phyloP scores from a whole-genome alignment of 2,329 filamentous ascomycete species.

The Trichoderma pleuroti region DNA sequence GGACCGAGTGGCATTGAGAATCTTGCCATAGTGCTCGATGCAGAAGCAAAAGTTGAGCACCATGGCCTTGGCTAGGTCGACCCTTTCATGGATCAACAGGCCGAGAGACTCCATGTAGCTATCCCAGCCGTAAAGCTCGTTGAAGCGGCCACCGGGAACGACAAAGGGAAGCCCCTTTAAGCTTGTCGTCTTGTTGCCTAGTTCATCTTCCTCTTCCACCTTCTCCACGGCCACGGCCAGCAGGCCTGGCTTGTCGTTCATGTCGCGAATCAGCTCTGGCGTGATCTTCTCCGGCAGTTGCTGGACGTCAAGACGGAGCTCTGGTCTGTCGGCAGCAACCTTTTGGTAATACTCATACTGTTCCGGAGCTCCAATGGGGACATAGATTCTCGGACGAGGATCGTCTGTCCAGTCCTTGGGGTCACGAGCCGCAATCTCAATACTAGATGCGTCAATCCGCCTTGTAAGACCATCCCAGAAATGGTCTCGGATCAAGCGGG shows the following conservation, averaged over 20 bases:
- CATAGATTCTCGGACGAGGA: constrained; percentile 85
- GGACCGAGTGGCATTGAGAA: constrained; percentile 91
- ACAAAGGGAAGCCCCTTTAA: constrained; percentile 85
- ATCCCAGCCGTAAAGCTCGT: constrained; percentile 98
- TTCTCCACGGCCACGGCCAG: constrained; percentile 88
- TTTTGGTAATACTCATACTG: constrained; percentile 86
- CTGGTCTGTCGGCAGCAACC: constrained; percentile 73
- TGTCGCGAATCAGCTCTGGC: constrained; percentile 72
- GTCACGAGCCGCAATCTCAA: constrained; percentile 81
- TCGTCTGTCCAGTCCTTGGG: constrained; percentile 95
- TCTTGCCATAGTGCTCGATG: constrained; percentile 97
- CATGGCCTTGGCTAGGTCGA: constrained; percentile 89
- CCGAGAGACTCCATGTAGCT: constrained; percentile 98
- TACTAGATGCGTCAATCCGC: constrained; percentile 81
- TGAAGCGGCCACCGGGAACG: constrained; percentile 96
- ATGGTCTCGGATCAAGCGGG: constrained; percentile 78
- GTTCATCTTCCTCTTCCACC: constrained; percentile 53
- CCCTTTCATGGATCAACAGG: constrained; percentile 77
- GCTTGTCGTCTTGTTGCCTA: constrained; percentile 67
- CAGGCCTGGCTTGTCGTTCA: constrained; percentile 85
- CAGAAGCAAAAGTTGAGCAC: constrained; percentile 96
- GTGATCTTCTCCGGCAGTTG: constrained; percentile 74
- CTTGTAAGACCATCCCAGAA: constrained; percentile 93
- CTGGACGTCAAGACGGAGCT: constrained; percentile 83
- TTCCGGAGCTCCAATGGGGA: constrained; percentile 78